Base-by-base conservation (phyloP, 2,329 filamentous ascomycete genomes). In the Magnaporthales sp. region DNA sequence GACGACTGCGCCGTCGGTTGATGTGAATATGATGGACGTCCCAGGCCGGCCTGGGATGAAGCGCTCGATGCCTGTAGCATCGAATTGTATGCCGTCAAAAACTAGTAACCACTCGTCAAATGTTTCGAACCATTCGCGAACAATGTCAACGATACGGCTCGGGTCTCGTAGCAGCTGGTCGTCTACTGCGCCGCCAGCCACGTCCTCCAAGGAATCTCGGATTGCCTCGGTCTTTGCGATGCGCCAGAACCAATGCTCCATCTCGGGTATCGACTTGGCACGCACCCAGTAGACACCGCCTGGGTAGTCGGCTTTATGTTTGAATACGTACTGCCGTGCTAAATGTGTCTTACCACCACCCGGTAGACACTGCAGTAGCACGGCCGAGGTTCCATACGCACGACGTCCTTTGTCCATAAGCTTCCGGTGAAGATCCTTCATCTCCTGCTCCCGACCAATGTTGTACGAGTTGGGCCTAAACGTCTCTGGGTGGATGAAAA, bases 281-380 rank as follows among this genome's bases (percentile, higher is more conserved):
- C 87, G 83, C 19, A 91, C 81, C 89, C 89, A 91, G 74, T 89
- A 91, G 60, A 90, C 81, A 1, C 89, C 89, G 1, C 87, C 88
- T 0, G 84, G 83, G 70, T 88, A 91, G 68, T 84, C 78, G 4
- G 80, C 76, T 46, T 80, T 83, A 70, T 90, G 83, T 4, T 79
- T 75, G 70, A 87, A 89, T 31, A 89, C 83, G 72, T 91, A 91
- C 74, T 91, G 81, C 3, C 89, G 81, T 30, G 88, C 88, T 15
- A 91, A 77, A 71, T 91, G 88, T 1, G 87, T 88, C 75, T 91
- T 91, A 2, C 89, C 89, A 15, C 85, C 85, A 1, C 89, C 89
- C 1, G 88, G 85, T 54, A 87, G 83, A 46, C 86, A 86, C 69
- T 86, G 84, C 11, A 91, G 81, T 9, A 91, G 77, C 1, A 89